Conservation (phyloP, 352 stramenopile species). For the Phytophthora hybrid region DNA sequence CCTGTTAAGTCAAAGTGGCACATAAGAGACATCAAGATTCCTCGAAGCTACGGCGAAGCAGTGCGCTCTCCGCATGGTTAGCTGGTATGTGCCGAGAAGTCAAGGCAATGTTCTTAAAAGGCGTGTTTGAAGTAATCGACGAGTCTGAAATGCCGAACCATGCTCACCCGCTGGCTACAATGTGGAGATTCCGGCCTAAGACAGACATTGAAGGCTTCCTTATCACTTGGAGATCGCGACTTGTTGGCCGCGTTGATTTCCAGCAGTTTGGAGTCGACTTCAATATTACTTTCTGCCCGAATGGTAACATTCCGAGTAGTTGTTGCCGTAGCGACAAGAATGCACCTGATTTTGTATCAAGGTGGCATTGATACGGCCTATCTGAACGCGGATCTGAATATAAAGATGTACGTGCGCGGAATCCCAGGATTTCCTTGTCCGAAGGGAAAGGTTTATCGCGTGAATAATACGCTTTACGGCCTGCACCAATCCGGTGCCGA, state of each 20-base stretch:
- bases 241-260: constrained; percentile 7
- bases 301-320: constrained; percentile 20
- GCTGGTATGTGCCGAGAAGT: constrained; percentile 7
- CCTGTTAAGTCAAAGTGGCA: constrained; percentile 9
- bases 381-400: constrained; percentile 17
- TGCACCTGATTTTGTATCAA: constrained; percentile 10
- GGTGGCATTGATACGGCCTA: constrained; percentile 28
- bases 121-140: background rate
- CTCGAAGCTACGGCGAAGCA: background rate
- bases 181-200: constrained; percentile 2
- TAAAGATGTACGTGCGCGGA: constrained; percentile 15
- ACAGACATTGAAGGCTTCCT: constrained; percentile 10
- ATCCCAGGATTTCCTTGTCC: constrained; percentile 23
- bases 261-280: constrained; percentile 17
- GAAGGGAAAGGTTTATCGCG: constrained; percentile 10
- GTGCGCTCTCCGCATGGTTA: constrained; percentile 1
- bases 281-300: background rate
- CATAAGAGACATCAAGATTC: constrained; percentile 2
- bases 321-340: background rate
- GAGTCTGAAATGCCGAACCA: background rate
- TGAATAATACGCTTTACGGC: constrained; percentile 3
- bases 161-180: background rate
- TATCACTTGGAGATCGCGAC: background rate
- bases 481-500: constrained; percentile 26
- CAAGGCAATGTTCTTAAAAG: constrained; percentile 14